These are phyloP conservation scores for Phytophthora tentaculata DNA, from an alignment of 352 stramenopile species.

Conservation along the genomic window DNA sequence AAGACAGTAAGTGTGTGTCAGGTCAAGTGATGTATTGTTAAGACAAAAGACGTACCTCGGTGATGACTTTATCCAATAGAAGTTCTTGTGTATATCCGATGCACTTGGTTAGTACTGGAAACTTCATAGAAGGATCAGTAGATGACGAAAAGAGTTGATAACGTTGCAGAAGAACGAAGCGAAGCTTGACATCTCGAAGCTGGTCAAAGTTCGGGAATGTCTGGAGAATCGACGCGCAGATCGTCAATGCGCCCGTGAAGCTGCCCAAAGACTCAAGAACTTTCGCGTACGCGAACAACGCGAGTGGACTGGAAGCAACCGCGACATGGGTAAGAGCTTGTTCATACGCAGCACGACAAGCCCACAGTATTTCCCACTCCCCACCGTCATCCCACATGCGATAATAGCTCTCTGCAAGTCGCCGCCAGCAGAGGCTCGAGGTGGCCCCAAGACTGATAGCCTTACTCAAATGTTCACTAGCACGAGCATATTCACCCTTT, in stretches of 20 bases:
- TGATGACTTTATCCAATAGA: slow-evolving; percentile 48
- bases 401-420: slow-evolving; percentile 65
- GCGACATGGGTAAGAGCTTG: slow-evolving; percentile 60
- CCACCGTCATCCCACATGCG: slow-evolving; percentile 47
- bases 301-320: slow-evolving; percentile 52
- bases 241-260: slow-evolving; percentile 53
- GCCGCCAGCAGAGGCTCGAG: slow-evolving; percentile 54
- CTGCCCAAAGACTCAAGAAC: slow-evolving; percentile 58
- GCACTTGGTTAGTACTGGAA: slow-evolving; percentile 51
- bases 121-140: slow-evolving; percentile 12
- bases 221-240: slow-evolving; percentile 55
- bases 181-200: slow-evolving; percentile 44
- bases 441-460: slow-evolving; percentile 57
- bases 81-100: slow-evolving; percentile 59
- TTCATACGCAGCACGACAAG: slow-evolving; percentile 62
- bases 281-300: slow-evolving; percentile 57
- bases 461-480: slow-evolving; percentile 52
- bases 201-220: slow-evolving; percentile 62
- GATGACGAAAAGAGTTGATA: slow-evolving; percentile 52
- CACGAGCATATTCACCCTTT: slow-evolving; percentile 43
- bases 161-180: slow-evolving; percentile 64
- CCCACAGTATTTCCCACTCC: slow-evolving; percentile 72
- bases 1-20: neutral
- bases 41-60: slow-evolving; percentile 25
- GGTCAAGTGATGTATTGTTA: neutral